Conservation (phyloP, 2,329 filamentous ascomycete species). For the Exophiala bonariae region DNA sequence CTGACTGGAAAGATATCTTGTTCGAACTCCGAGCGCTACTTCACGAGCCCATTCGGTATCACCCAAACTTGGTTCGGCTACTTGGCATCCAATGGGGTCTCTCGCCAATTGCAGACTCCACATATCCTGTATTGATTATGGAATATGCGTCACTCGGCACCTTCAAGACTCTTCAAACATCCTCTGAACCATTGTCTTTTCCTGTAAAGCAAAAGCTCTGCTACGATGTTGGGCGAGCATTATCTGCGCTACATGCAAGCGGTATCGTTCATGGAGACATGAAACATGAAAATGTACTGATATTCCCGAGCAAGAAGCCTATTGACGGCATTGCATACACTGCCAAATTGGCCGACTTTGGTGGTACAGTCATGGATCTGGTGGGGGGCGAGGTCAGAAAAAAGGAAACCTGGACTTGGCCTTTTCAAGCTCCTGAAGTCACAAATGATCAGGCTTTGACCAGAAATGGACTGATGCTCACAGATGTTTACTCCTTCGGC, state of each 20-base stretch:
- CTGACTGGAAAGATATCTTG: constrained; percentile 6
- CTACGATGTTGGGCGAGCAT: constrained; percentile 16
- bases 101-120: constrained; percentile 3
- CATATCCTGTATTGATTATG: constrained; percentile 5
- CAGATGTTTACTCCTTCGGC: constrained; percentile 19
- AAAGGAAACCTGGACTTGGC: constrained; percentile 10
- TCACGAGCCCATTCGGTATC: constrained; percentile 7
- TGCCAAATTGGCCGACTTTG: constrained; percentile 23
- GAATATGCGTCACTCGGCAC: constrained; percentile 8
- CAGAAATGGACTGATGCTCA: constrained; percentile 7
- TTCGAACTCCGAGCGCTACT: constrained; percentile 7
- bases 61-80: constrained; percentile 10
- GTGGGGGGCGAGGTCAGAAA: not conserved
- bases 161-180: constrained; percentile 2
- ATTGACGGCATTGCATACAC: constrained; percentile 5
- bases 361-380: constrained; percentile 15
- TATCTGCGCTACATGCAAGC: constrained; percentile 15
- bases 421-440: constrained; percentile 16
- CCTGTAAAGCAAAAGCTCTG: constrained; percentile 11
- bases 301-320: constrained; percentile 8
- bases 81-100: constrained; percentile 5
- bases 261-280: constrained; percentile 20
- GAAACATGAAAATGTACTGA: constrained; percentile 22
- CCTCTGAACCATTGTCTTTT: constrained; percentile 1
- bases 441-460: constrained; percentile 4